Evolutionary conservation across 768 basidiomycete genomes (phyloP).

Genomic region (Mycena floridula): DNA sequence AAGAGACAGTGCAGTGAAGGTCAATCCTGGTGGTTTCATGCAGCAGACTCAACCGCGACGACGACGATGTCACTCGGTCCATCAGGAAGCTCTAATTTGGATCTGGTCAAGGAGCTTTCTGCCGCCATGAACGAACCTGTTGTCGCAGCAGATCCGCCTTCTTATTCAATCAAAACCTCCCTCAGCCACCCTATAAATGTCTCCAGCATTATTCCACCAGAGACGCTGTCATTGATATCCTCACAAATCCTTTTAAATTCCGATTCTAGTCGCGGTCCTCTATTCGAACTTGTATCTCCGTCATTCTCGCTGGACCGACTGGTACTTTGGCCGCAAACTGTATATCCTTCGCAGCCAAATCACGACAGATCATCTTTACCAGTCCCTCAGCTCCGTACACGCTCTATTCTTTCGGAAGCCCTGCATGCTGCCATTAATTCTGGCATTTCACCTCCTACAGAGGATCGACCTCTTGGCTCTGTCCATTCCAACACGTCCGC

Average conservation of each 20-base stretch:
- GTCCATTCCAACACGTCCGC: slow-evolving; percentile 3
- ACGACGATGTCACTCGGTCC: slow-evolving; percentile 23
- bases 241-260: slow-evolving; percentile 33
- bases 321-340: slow-evolving; percentile 12
- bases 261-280: slow-evolving; percentile 24
- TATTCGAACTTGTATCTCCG: slow-evolving; percentile 40
- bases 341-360: slow-evolving; percentile 12
- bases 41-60: slow-evolving; percentile 3
- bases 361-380: slow-evolving; percentile 12
- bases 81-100: slow-evolving; percentile 12
- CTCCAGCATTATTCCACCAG: slow-evolving; percentile 56
- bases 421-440: slow-evolving; percentile 32
- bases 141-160: slow-evolving; percentile 6
- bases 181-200: slow-evolving; percentile 78
- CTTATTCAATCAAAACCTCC: slow-evolving; percentile 55
- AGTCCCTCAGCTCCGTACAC: slow-evolving; percentile 13
- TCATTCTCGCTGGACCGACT: slow-evolving; percentile 40
- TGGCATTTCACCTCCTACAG: slow-evolving; percentile 18
- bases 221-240: slow-evolving; percentile 48
- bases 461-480: slow-evolving; percentile 1
- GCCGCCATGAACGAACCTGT: slow-evolving; percentile 48
- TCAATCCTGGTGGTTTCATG: slow-evolving; percentile 46
- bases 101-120: slow-evolving; percentile 43
- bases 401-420: slow-evolving; percentile 23
- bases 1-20: slow-evolving; percentile 24